phyloP scores from a whole-genome alignment of 2,329 filamentous ascomycete genomes.

The Curvularia sp. region DNA sequence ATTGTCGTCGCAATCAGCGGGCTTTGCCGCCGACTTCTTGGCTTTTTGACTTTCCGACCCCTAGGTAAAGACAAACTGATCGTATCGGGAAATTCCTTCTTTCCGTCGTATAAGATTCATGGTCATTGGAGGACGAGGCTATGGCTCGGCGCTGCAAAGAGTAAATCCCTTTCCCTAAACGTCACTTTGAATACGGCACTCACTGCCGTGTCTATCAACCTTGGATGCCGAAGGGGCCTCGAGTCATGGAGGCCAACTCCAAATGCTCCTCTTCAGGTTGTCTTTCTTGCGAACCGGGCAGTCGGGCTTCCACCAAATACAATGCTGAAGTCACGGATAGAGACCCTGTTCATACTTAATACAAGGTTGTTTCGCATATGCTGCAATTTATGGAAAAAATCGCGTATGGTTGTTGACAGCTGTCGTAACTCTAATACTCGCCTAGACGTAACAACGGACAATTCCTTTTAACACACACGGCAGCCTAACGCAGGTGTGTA shows the following conservation, averaged over 20 bases:
- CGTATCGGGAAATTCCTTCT: neutral
- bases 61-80: neutral
- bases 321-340: slow-evolving; percentile 1
- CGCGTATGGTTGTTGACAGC: slow-evolving; percentile 7
- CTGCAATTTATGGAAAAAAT: slow-evolving; percentile 7
- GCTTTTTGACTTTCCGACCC: neutral
- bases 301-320: slow-evolving; percentile 5
- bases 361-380: slow-evolving; percentile 9
- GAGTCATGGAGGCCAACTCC: slow-evolving; percentile 13
- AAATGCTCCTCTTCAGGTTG: slow-evolving; percentile 2
- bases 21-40: neutral
- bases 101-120: neutral
- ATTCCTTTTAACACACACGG: neutral
- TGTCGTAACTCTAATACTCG: slow-evolving; percentile 8
- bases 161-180: neutral
- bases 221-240: slow-evolving; percentile 5
- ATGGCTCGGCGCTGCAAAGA: slow-evolving; percentile 6
- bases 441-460: neutral
- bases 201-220: slow-evolving; percentile 16
- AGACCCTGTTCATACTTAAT: slow-evolving; percentile 1
- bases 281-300: slow-evolving; percentile 7
- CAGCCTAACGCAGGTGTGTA: slow-evolving; percentile 6
- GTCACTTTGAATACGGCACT: slow-evolving; percentile 4
- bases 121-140: neutral
- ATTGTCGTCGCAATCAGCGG: neutral